Evolutionary conservation across 2,329 filamentous ascomycete genomes (phyloP), one percentile per base, ranked within the genome.

Genomic region (Graphilbum fragrans): DNA sequence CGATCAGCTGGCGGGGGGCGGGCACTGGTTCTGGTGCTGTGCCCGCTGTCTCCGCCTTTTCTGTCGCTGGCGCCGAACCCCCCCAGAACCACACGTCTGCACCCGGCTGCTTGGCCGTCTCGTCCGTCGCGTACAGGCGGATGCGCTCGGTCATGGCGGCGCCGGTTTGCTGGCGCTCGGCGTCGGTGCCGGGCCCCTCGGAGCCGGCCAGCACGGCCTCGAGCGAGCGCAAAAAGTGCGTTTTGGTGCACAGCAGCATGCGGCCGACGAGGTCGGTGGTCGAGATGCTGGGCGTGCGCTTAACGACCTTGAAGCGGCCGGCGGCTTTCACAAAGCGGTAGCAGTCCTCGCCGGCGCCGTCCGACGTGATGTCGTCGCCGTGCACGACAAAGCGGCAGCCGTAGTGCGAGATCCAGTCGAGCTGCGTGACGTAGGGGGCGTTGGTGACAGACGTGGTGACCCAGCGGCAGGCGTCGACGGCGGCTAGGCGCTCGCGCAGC

Each of bases 241-340:
- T 84, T 56, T 80, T 82, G n/a, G 90, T 96, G 67, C 88, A 95
- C 16, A 96, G 70, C 54, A 98, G 69, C 92, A 98, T 98, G 53
- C 92, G 81, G 18, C 92, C 92, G 21, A 98, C 92, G n/a, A 98
- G 74, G 57, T 98, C 92, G 4, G 92, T 98, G 2, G 92, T 98
- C 10, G 86, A 94, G 55, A 98, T 98, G 45, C 86, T 88, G 0
- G 92, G 92, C 2, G 92, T 96, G 48, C 92, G 77, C 66, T 94
- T 94, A 36, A 98, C 92, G 17, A 98, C 86, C 64, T 93, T 88
- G 74, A 98, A 98, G 35, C 92, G 77, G 12, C 82, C 82, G 1
- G 90, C 92, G 33, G 84, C 81, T 65, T 98, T 98, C 55, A 98
- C 92, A 56, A 90, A 96, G 46, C 92, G 84, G 65, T 98, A 98